phyloP scores from a whole-genome alignment of 495 filamentous ascomycete genomes.

The Trypethelium eluteriae region DNA sequence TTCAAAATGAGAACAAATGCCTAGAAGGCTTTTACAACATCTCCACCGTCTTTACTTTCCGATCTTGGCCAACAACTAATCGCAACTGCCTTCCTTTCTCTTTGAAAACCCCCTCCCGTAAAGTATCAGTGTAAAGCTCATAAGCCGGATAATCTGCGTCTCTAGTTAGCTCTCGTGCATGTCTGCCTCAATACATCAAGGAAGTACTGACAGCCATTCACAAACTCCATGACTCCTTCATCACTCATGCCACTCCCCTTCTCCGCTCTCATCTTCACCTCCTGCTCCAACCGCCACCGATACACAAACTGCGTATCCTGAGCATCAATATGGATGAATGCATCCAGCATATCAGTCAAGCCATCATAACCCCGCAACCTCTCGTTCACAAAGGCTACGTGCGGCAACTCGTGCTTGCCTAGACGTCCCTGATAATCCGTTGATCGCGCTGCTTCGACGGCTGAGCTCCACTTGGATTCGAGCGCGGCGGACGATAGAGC shows the following conservation, averaged over 20 bases:
- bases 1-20: neutral
- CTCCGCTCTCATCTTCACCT: constrained; percentile 54
- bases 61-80: constrained; percentile 31
- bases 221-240: constrained; percentile 57
- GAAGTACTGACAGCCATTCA: constrained; percentile 54
- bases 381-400: constrained; percentile 67
- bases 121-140: constrained; percentile 35
- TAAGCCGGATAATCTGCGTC: constrained; percentile 55
- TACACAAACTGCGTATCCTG: constrained; percentile 71
- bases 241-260: constrained; percentile 74
- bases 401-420: constrained; percentile 54
- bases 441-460: constrained; percentile 42
- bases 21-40: constrained; percentile 13
- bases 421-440: constrained; percentile 43
- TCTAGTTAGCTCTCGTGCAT: constrained; percentile 12
- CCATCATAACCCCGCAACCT: constrained; percentile 61
- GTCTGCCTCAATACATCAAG: neutral
- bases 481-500: constrained; percentile 50
- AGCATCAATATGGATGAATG: constrained; percentile 84
- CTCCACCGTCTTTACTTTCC: constrained; percentile 28
- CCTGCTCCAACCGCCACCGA: constrained; percentile 79
- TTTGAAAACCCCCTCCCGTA: constrained; percentile 30
- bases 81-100: constrained; percentile 31
- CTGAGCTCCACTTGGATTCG: constrained; percentile 49
- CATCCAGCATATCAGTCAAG: constrained; percentile 66